Percentiles rank a stretch among this genome's conserved stretches.
These are phyloP conservation scores for Omphalotus guepiniiformis DNA, from an alignment of 768 basidiomycete genomes.

Conservation along the genomic window DNA sequence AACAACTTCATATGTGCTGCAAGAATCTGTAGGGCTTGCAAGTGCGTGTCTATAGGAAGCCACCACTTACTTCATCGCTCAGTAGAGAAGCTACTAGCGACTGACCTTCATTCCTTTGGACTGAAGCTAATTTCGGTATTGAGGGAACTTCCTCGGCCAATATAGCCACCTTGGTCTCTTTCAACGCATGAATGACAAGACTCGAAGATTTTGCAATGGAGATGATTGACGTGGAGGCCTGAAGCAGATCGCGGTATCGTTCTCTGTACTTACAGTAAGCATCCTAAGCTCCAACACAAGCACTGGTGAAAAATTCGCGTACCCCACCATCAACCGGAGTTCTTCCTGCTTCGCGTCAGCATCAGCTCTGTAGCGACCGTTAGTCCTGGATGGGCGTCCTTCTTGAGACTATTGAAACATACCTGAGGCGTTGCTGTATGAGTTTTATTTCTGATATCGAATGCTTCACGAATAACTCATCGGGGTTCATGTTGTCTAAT, in stretches of 20 bases:
- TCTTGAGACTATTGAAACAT: conserved; percentile 3
- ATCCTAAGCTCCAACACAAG: conserved; percentile 19
- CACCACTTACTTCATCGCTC: too few relatives aligned
- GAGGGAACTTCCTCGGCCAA: conserved; percentile 41
- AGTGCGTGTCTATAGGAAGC: conserved; percentile 49
- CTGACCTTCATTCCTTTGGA: conserved; percentile 21
- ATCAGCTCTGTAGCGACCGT: conserved; percentile 49
- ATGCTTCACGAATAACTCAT: conserved; percentile 68
- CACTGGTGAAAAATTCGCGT: conserved; percentile 34
- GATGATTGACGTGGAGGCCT: conserved; percentile 83
- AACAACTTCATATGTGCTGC: conserved; percentile 91
- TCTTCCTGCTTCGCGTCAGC: conserved; percentile 88
- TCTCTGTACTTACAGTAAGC: conserved; percentile 67
- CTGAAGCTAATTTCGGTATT: conserved; percentile 35
- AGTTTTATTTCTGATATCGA: conserved; percentile 69
- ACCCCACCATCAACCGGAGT: conserved; percentile 89
- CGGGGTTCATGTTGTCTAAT: conserved; percentile 47
- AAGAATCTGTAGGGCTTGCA: conserved; percentile 66
- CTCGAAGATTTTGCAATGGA: conserved; percentile 67
- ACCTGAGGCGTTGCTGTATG: conserved; percentile 70
- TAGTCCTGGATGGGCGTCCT: too few relatives aligned
- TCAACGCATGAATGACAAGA: conserved; percentile 57
- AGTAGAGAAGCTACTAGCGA: too few relatives aligned
- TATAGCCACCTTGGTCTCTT: conserved; percentile 57
- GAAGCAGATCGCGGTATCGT: conserved; percentile 83